Base-by-base conservation (phyloP, 768 basidiomycete genomes). In the Suillus clintonianus region DNA sequence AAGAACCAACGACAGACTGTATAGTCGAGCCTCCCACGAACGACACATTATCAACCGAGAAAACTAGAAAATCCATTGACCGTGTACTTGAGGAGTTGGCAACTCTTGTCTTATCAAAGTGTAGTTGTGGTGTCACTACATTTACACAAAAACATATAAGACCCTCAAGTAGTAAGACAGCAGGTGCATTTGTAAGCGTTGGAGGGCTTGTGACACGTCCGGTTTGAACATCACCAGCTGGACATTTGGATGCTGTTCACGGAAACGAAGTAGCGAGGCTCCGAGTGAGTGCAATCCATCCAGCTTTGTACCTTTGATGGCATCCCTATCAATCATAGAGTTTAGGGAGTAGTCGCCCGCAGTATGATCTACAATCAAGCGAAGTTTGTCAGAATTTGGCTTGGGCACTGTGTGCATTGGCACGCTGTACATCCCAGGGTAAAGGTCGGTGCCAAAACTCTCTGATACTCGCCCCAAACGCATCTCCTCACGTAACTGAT, bases 341-440 rank as follows among this genome's bases (percentile, higher is more conserved):
- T 83, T 82, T 5, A 77, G 71, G 0, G 77, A 71, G 65, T 67
- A 74, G 0, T 61, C 51, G 0, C 79, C 80, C 0, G 71, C 70
- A 47, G 70, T 76, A 10, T 60, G 34, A 45, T 62, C 39, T 10
- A 70, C 74, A 10, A 85, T 69, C 0, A 85, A 71, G 0, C 76
- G 65, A 3, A 80, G 64, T 32, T 82, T 79, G 0, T 64, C 53
- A 0, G 71, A 67, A 41, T 81, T 81, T 0, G 80, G 82, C 59
- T 84, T 84, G 0, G 80, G 80, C 0, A 84, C 76, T 1, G 74
- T 76, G 42, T 76, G 67, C 0, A 82, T 67, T 0, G 80, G 83
- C 53, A 76, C 73, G 32, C 67, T 70, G 48, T 78, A 76, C 82
- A 85, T 85, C 0, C 82, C 81, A 0, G 79, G 82, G 0, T 65